These are phyloP conservation scores for Candida xyloterini DNA, from an alignment of 805 yeast genomes.

Conservation along the genomic window DNA sequence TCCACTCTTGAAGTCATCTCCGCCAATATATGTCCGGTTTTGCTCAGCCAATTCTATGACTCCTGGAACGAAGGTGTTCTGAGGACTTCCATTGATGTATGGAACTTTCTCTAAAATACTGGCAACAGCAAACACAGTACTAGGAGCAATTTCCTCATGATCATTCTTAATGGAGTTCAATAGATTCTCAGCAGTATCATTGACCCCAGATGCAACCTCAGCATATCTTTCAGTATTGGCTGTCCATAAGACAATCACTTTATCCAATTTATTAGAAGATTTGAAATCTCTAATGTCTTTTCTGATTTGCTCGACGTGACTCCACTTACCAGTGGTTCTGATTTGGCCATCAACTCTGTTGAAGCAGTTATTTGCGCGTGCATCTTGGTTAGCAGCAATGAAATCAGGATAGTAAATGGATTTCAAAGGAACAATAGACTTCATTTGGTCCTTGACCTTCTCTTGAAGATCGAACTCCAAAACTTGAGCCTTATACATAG, in stretches of 20 bases:
- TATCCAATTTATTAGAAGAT: slow-evolving; percentile 66
- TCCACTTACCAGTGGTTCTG: slow-evolving; percentile 70
- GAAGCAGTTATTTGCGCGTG: slow-evolving; percentile 84
- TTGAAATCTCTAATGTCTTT: slow-evolving; percentile 80
- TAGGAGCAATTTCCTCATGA: slow-evolving; percentile 85
- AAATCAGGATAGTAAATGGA: slow-evolving; percentile 94
- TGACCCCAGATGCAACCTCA: slow-evolving; percentile 71
- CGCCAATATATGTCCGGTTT: slow-evolving; percentile 78
- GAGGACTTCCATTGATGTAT: slow-evolving; percentile 95
- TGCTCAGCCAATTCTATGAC: slow-evolving; percentile 84
- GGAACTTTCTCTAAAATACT: slow-evolving; percentile 84
- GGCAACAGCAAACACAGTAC: slow-evolving; percentile 93
- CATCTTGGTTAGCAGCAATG: slow-evolving; percentile 91
- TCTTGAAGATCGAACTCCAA: slow-evolving; percentile 81
- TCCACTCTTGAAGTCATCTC: slow-evolving; percentile 96
- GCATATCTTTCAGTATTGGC: slow-evolving; percentile 96
- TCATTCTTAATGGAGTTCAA: slow-evolving; percentile 68
- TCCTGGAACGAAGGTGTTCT: slow-evolving; percentile 96
- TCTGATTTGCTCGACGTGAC: slow-evolving; percentile 83
- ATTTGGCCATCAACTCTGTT: slow-evolving; percentile 53
- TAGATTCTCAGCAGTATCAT: slow-evolving; percentile 83
- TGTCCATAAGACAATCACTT: slow-evolving; percentile 91
- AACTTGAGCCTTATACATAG: slow-evolving; percentile 83
- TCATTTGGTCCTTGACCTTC: slow-evolving; percentile 64
- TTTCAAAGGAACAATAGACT: slow-evolving; percentile 64